phyloP scores from a whole-genome alignment of 305 asterid genomes.

The Solanum hybrid region DNA sequence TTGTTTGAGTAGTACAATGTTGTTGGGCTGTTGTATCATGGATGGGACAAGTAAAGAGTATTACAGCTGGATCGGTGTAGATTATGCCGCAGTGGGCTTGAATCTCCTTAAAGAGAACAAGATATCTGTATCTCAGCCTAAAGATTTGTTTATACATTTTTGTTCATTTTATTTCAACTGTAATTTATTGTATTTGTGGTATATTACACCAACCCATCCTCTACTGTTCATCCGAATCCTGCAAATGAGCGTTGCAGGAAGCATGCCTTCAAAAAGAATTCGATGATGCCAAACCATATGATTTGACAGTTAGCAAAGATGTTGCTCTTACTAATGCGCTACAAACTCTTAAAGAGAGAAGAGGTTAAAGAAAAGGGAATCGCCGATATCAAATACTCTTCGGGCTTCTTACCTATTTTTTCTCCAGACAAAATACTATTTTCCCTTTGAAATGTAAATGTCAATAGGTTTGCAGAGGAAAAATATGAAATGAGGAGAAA shows the following conservation, averaged over 20 bases:
- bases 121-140: too few relatives aligned
- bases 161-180: too few relatives aligned
- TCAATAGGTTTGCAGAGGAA: too few relatives aligned
- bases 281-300: slow-evolving; percentile 41
- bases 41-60: too few relatives aligned
- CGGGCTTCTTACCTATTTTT: background rate
- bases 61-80: too few relatives aligned
- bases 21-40: too few relatives aligned
- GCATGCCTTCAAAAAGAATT: slow-evolving; percentile 62
- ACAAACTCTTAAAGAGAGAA: background rate
- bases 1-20: too few relatives aligned
- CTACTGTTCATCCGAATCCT: slow-evolving; percentile 64
- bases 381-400: background rate
- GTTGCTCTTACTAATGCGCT: background rate
- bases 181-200: too few relatives aligned
- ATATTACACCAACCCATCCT: slow-evolving; percentile 3
- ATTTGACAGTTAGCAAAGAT: background rate
- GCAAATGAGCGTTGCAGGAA: slow-evolving; percentile 87
- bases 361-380: background rate
- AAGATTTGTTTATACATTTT: too few relatives aligned
- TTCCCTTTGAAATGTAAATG: background rate
- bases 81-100: too few relatives aligned
- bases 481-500: too few relatives aligned
- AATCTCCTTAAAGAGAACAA: too few relatives aligned
- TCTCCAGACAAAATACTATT: background rate